phyloP scores from a whole-genome alignment of 1,139 yeast species.

The Sugiyamaella japonica region DNA sequence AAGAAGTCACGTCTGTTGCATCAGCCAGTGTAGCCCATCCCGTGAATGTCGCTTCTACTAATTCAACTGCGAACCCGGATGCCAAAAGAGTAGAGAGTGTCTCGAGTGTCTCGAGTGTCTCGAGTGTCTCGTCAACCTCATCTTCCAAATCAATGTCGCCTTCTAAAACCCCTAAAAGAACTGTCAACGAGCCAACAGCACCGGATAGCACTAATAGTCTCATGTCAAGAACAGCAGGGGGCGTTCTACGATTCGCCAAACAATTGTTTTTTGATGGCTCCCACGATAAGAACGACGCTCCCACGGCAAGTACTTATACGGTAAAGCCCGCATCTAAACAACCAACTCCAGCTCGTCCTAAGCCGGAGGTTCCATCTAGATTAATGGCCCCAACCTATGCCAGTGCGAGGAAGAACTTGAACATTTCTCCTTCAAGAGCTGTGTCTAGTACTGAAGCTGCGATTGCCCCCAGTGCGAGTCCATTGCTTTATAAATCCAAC shows the following conservation, averaged over 20 bases:
- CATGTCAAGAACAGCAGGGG: slow-evolving; percentile 21
- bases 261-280: slow-evolving; percentile 29
- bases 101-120: too few relatives aligned
- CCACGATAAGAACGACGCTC: slow-evolving; percentile 10
- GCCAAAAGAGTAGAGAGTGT: not conserved
- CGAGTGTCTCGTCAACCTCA: not conserved
- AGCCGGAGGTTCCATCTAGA: slow-evolving; percentile 30
- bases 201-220: slow-evolving; percentile 17
- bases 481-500: not conserved
- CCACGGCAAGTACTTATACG: not conserved
- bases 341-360: slow-evolving; percentile 7
- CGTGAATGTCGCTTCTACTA: not conserved
- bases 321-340: not conserved
- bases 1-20: too few relatives aligned
- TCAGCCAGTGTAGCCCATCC: not conserved
- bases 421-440: slow-evolving; percentile 11
- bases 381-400: slow-evolving; percentile 43
- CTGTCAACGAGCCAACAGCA: not conserved
- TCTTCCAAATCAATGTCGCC: not conserved
- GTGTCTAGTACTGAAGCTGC: not conserved
- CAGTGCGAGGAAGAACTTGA: slow-evolving; percentile 31
- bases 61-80: not conserved
- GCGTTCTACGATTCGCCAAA: slow-evolving; percentile 32
- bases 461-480: slow-evolving; percentile 3
- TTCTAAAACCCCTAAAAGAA: slow-evolving; percentile 4